Conservation (phyloP, 2,329 filamentous ascomycete genomes). For the Cladosporium sp. region DNA sequence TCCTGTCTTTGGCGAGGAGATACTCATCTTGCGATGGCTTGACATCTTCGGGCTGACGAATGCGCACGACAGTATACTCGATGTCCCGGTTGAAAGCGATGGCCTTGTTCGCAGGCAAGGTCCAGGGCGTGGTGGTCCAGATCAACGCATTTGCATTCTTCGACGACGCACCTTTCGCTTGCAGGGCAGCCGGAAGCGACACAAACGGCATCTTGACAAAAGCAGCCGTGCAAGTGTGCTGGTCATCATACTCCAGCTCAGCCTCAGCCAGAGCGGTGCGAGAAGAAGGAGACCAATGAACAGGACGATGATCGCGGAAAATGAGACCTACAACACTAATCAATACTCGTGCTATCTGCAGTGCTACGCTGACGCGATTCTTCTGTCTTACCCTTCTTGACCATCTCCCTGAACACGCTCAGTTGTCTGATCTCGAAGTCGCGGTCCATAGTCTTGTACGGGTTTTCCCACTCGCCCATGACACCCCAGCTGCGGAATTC, state of each 20-base stretch:
- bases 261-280: constrained; percentile 79
- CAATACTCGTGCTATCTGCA: constrained; percentile 20
- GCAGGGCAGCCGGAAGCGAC: constrained; percentile 48
- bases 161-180: constrained; percentile 41
- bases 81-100: constrained; percentile 79
- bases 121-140: constrained; percentile 99
- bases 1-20: constrained; percentile 70
- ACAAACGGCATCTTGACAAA: constrained; percentile 76
- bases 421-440: constrained; percentile 75
- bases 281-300: constrained; percentile 84
- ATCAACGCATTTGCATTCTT: constrained; percentile 75
- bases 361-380: not conserved
- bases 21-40: constrained; percentile 47
- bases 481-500: constrained; percentile 73
- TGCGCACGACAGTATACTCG: constrained; percentile 69
- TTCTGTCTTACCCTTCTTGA: constrained; percentile 54
- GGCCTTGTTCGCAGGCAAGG: constrained; percentile 85
- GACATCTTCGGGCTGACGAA: not conserved
- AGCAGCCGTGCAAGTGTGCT: constrained; percentile 71
- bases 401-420: constrained; percentile 73
- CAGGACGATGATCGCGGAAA: constrained; percentile 77
- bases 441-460: constrained; percentile 78
- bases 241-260: constrained; percentile 79
- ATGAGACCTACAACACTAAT: constrained; percentile 58
- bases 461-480: constrained; percentile 77